A percentile compares a stretch with the other conserved stretches of the same genome.
These are phyloP conservation scores for Suillus americanus DNA, from an alignment of 768 basidiomycete species.

Conservation along the genomic window DNA sequence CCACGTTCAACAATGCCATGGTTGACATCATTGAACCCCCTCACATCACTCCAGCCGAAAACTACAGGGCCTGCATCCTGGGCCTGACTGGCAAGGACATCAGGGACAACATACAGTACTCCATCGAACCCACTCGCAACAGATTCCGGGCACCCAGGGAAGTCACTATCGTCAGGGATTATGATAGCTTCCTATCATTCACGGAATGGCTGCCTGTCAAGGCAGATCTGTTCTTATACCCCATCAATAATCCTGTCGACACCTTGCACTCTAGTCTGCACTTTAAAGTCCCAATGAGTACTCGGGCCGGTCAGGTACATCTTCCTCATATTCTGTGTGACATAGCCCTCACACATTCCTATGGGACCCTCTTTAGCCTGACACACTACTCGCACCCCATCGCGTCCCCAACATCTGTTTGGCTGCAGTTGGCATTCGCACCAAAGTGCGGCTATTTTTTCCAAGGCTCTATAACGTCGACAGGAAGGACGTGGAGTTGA, in stretches of 20 bases:
- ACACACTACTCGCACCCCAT: too few species aligned
- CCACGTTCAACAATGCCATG: not conserved
- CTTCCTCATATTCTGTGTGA: too few species aligned
- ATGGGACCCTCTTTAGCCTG: too few species aligned
- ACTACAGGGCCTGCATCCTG: not conserved
- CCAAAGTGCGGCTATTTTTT: too few species aligned
- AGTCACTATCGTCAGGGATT: not conserved
- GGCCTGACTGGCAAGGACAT: not conserved
- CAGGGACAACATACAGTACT: not conserved
- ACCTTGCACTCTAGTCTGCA: not conserved
- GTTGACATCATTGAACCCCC: too few species aligned
- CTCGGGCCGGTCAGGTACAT: too few species aligned
- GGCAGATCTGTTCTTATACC: not conserved
- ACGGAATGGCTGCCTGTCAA: not conserved
- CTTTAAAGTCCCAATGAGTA: not conserved
- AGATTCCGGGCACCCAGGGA: not conserved
- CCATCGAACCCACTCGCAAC: not conserved
- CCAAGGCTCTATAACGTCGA: too few species aligned
- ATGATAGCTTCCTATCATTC: slow-evolving; percentile 2
- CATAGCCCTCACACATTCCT: too few species aligned
- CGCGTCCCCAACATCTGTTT: too few species aligned
- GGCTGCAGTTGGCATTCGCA: too few species aligned
- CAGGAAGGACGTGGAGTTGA: too few species aligned
- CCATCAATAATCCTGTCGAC: not conserved
- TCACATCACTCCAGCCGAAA: not conserved